phyloP scores from a whole-genome alignment of 768 basidiomycete species.

The Naematelia encephala region DNA sequence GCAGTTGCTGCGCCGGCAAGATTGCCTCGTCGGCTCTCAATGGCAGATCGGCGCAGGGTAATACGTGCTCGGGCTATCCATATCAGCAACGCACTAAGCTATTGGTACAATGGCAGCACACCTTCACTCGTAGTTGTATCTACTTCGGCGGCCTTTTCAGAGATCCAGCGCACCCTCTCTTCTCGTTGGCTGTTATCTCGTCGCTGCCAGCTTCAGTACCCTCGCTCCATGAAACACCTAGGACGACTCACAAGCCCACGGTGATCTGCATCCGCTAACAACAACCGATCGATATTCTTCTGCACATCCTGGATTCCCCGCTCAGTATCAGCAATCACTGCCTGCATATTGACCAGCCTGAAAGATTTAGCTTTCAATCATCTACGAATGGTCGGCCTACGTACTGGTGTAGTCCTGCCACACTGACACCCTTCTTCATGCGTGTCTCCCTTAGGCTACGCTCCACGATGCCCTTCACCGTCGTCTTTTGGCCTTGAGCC shows the following conservation, averaged over 20 bases:
- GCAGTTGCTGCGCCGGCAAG: slow-evolving; percentile 47
- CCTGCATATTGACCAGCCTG: slow-evolving; percentile 55
- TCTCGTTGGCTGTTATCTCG: slow-evolving; percentile 69
- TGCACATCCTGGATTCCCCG: slow-evolving; percentile 49
- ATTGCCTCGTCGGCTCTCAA: slow-evolving; percentile 55
- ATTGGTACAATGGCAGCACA: slow-evolving; percentile 39
- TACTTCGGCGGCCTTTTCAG: slow-evolving; percentile 54
- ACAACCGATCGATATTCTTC: slow-evolving; percentile 46
- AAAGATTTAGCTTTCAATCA: slow-evolving; percentile 7
- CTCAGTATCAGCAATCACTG: slow-evolving; percentile 53
- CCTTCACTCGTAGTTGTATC: slow-evolving; percentile 56
- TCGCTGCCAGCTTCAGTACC: slow-evolving; percentile 54
- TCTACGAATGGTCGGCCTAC: slow-evolving; percentile 21
- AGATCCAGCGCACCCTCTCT: slow-evolving; percentile 58
- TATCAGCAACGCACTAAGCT: not conserved
- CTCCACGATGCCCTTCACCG: slow-evolving; percentile 31
- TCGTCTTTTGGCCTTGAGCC: slow-evolving; percentile 9
- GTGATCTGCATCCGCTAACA: slow-evolving; percentile 53
- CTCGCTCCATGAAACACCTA: slow-evolving; percentile 14
- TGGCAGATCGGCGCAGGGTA: slow-evolving; percentile 53
- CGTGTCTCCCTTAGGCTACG: slow-evolving; percentile 48
- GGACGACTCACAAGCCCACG: slow-evolving; percentile 49
- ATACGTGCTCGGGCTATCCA: slow-evolving; percentile 18
- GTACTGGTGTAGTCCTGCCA: slow-evolving; percentile 59
- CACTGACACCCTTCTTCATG: slow-evolving; percentile 48